Percentiles rank a stretch among this genome's conserved stretches.
Evolutionary conservation across 73 alveolate species (phyloP).

Genomic region (Effrenium voratum): DNA sequence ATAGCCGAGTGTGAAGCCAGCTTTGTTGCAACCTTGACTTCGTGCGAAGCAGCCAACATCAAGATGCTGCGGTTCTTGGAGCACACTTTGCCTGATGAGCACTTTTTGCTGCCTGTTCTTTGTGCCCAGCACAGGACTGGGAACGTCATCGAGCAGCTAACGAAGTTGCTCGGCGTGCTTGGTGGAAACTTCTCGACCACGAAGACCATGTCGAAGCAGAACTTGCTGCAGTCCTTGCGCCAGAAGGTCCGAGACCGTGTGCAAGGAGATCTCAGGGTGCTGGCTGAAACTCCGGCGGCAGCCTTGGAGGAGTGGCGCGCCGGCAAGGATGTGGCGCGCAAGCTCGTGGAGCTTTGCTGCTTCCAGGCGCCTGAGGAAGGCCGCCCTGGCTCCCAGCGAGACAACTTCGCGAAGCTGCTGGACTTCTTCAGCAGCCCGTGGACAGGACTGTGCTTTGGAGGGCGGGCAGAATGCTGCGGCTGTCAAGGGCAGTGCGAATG

Average conservation of each 20-base stretch:
- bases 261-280: not conserved
- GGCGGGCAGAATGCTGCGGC: no score
- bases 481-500: no score
- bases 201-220: not conserved
- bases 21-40: not conserved
- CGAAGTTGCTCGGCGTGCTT: not conserved
- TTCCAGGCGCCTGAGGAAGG: not conserved
- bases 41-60: constrained; percentile 35
- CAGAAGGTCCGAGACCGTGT: not conserved
- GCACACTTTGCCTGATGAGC: not conserved
- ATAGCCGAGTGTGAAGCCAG: no score
- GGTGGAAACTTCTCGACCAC: constrained; percentile 20
- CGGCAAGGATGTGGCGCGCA: not conserved
- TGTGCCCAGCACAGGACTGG: constrained; percentile 40
- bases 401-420: not conserved
- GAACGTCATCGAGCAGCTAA: constrained; percentile 28
- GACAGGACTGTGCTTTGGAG: constrained; percentile 87
- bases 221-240: not conserved
- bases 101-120: constrained; percentile 12
- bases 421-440: constrained; percentile 46
- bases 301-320: not conserved
- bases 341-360: not conserved
- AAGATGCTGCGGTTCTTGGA: not conserved
- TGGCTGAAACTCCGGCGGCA: not conserved
- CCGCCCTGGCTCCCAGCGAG: no score